Percentiles rank a stretch among this genome's conserved stretches.
phyloP scores from a whole-genome alignment of 164 flowering plant species.

The Berberis thunbergii region DNA sequence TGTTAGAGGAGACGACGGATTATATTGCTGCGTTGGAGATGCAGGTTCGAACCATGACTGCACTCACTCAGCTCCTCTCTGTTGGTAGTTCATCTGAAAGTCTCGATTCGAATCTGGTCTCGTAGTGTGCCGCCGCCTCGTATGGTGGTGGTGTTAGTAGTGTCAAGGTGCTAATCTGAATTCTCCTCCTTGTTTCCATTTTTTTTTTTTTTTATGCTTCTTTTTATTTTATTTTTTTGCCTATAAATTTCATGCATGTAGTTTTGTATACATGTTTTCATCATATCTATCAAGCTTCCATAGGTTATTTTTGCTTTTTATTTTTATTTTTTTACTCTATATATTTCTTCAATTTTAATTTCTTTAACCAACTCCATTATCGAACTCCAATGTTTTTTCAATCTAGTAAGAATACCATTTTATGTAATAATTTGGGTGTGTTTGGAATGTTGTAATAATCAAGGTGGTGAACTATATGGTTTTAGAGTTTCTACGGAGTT shows the following conservation, averaged over 20 bases:
- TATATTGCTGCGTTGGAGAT: constrained; percentile 72
- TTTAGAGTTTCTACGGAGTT: no score
- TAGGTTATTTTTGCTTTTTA: not conserved
- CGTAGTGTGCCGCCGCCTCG: not conserved
- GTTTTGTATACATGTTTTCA: not conserved
- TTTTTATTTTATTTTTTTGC: no score
- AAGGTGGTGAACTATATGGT: not conserved
- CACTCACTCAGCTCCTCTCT: constrained; percentile 41
- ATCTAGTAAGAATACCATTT: not conserved
- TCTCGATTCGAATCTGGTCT: not conserved
- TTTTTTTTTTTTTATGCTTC: not conserved
- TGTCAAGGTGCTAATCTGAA: not conserved
- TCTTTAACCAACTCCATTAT: not conserved
- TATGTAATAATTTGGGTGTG: not conserved
- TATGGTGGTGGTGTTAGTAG: no score
- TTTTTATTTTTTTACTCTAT: not conserved
- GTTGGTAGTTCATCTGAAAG: constrained; percentile 4
- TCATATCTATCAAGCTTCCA: not conserved
- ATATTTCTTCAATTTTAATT: not conserved
- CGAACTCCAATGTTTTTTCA: not conserved
- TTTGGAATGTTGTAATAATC: not conserved
- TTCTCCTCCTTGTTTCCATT: not conserved
- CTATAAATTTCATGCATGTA: not conserved
- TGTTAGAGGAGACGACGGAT: constrained; percentile 64
- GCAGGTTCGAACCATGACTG: constrained; percentile 65